These are phyloP conservation scores for Starmerella geochares DNA, from an alignment of 805 yeast species.

Conservation along the genomic window DNA sequence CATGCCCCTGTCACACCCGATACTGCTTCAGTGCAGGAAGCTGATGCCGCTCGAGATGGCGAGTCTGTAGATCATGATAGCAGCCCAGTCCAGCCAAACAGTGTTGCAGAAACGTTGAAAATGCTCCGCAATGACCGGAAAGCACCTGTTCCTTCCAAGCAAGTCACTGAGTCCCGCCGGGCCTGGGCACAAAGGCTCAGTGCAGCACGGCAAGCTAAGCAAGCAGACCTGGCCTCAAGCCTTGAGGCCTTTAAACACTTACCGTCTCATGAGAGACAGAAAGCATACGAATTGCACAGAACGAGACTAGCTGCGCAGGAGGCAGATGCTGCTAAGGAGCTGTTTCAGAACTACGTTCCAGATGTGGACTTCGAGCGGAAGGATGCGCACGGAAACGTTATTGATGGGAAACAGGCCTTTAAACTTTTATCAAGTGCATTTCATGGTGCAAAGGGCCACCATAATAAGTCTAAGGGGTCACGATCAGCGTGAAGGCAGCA, in stretches of 20 bases:
- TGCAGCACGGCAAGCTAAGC: conserved; percentile 20
- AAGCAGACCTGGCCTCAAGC: conserved; percentile 21
- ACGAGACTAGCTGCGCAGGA: conserved; percentile 26
- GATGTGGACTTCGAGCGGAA: conserved; percentile 43
- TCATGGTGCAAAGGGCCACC: conserved; percentile 44
- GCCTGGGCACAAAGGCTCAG: conserved; percentile 17
- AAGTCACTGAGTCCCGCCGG: neutral
- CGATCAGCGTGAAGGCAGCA: neutral
- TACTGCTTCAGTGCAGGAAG: too few relatives aligned
- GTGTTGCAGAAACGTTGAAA: conserved; percentile 34
- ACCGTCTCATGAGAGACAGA: conserved; percentile 30
- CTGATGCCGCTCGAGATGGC: neutral
- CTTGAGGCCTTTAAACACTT: conserved; percentile 25
- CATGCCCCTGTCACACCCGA: too few relatives aligned
- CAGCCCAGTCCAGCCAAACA: conserved; percentile 15
- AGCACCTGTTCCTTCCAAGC: neutral
- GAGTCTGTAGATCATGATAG: neutral
- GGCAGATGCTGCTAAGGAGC: conserved; percentile 27
- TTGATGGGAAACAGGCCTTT: conserved; percentile 62
- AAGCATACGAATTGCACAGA: conserved; percentile 27
- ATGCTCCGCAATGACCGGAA: conserved; percentile 23
- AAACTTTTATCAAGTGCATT: conserved; percentile 67
- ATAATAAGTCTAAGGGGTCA: neutral
- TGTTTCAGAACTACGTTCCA: conserved; percentile 37
- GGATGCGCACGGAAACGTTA: conserved; percentile 52